Evolutionary conservation across 2,329 filamentous ascomycete genomes (phyloP), one percentile per base, ranked within the genome.

Genomic region (Albifimbria verrucaria): DNA sequence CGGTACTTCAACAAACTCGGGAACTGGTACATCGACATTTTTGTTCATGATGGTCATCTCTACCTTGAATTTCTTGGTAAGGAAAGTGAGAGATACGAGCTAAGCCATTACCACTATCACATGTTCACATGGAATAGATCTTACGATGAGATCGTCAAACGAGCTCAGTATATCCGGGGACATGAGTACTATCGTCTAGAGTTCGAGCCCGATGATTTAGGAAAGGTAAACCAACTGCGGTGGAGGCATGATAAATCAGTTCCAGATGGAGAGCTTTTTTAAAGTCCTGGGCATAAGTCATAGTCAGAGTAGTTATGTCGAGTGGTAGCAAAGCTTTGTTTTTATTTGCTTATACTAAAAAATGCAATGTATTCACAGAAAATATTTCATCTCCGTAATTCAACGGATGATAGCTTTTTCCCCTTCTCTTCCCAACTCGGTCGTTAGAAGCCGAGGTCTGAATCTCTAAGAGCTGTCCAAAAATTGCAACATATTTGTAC

Each of bases 51-150:
- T 3, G 36, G 47, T n/a, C 42, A 44, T 7, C 36, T 55, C 18
- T 41, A 20, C 26, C 36, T 26, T 43, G 18, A n/a, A 28, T 41
- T 52, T 11, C 45, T 52, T 20, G 53, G 50, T 7, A 32, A 42
- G 11, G 49, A 52, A 21, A 49, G 36, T 20, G 44, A 55, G 24
- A 49, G 26, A 32, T 50, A 41, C 39, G 21, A 26, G 15, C 50
- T 55, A n/a, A 4, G 12, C 5, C 47, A 55, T 21, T 49, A 55
- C 39, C 17, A 48, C 17, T n/a, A 46, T n/a, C 24, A 55, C 44
- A 55, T 36, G 1, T 52, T 52, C 20, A 49, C 46, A 2, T 55
- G 53, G 53, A 32, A 32, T 32, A 32, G 26, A 32, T 32, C 26
- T 32, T 32, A 32, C 26, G 15, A 32, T 15, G 15, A 15, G 26